Percentiles rank a stretch among this genome's conserved stretches.
Conservation (phyloP, 2,329 filamentous ascomycete species). For the Aspergillus spinulosporus region DNA sequence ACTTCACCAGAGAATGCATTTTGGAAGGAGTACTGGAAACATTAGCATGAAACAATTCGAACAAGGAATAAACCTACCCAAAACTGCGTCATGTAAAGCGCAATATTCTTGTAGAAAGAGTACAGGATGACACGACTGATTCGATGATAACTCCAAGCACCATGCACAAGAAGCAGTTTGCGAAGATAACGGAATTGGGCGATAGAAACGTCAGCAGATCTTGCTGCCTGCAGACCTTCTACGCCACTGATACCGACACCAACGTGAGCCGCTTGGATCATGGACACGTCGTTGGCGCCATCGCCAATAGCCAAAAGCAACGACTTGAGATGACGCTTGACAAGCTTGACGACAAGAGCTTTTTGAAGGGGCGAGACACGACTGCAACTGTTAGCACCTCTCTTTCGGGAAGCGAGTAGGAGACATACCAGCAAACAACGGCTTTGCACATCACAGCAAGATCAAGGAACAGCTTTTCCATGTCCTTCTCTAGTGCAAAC, state of each 20-base stretch:
- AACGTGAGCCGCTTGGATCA: constrained; percentile 98
- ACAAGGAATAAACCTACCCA: constrained; percentile 65
- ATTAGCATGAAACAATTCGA: constrained; percentile 17
- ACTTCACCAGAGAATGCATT: constrained; percentile 97
- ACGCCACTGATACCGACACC: constrained; percentile 96
- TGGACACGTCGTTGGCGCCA: constrained; percentile 98
- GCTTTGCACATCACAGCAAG: constrained; percentile 95
- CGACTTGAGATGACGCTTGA: constrained; percentile 89
- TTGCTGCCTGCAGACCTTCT: constrained; percentile 93
- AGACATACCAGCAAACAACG: constrained; percentile 77
- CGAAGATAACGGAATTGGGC: constrained; percentile 93
- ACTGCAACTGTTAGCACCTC: constrained; percentile 46
- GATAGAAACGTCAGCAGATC: constrained; percentile 93
- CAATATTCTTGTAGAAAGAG: constrained; percentile 99
- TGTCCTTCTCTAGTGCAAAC: constrained; percentile 85
- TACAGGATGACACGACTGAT: constrained; percentile 97
- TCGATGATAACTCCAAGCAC: constrained; percentile 95
- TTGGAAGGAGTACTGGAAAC: constrained; percentile 83
- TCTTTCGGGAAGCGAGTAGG: background rate
- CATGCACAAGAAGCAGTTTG: constrained; percentile 91
- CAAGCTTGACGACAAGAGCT: constrained; percentile 94
- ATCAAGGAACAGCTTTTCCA: constrained; percentile 92
- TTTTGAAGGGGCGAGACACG: constrained; percentile 97
- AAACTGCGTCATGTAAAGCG: constrained; percentile 98
- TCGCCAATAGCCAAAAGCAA: constrained; percentile 95